Evolutionary conservation across 306 rosid genomes (phyloP).

Genomic region (Cicer pinnatifidum): DNA sequence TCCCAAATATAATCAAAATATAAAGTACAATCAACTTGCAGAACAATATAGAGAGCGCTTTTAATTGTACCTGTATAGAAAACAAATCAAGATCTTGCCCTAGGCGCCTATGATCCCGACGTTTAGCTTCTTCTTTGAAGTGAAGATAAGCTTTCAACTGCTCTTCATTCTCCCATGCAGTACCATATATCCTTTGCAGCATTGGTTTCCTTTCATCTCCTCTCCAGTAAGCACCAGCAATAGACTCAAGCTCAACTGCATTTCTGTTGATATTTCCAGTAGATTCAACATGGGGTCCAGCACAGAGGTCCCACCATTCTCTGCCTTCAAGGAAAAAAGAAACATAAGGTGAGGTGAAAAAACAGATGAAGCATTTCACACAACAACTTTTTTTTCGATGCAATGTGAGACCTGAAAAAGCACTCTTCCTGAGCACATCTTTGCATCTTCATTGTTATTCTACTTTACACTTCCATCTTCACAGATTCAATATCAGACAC

Average conservation of each 20-base stretch:
- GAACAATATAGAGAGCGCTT: constrained; percentile 29
- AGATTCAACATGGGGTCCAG: constrained; percentile 94
- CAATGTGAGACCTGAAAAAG: constrained; percentile 40
- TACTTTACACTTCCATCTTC: constrained; percentile 49
- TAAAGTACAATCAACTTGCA: constrained; percentile 29
- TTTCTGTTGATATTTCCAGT: constrained; percentile 88
- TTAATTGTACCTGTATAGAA: constrained; percentile 77
- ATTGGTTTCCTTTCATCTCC: constrained; percentile 93
- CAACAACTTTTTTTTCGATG: constrained; percentile 38
- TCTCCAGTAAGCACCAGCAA: constrained; percentile 99
- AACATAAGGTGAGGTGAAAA: constrained; percentile 38
- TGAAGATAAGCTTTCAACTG: constrained; percentile 87
- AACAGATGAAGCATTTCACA: constrained; percentile 26
- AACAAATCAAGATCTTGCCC: constrained; percentile 98
- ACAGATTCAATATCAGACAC: constrained; percentile 46
- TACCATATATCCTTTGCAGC: constrained; percentile 96
- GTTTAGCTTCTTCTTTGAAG: constrained; percentile 96
- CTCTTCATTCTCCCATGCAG: constrained; percentile 96
- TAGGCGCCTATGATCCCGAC: constrained; percentile 92
- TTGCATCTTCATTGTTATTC: constrained; percentile 44
- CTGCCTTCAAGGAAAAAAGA: constrained; percentile 57
- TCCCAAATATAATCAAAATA: constrained; percentile 34
- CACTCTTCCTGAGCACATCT: constrained; percentile 42
- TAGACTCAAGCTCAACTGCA: constrained; percentile 96
- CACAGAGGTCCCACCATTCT: constrained; percentile 99